Evolutionary conservation across 2,329 filamentous ascomycete species (phyloP), one percentile per base, ranked within the genome.

Genomic region (Emmonsia crescens): DNA sequence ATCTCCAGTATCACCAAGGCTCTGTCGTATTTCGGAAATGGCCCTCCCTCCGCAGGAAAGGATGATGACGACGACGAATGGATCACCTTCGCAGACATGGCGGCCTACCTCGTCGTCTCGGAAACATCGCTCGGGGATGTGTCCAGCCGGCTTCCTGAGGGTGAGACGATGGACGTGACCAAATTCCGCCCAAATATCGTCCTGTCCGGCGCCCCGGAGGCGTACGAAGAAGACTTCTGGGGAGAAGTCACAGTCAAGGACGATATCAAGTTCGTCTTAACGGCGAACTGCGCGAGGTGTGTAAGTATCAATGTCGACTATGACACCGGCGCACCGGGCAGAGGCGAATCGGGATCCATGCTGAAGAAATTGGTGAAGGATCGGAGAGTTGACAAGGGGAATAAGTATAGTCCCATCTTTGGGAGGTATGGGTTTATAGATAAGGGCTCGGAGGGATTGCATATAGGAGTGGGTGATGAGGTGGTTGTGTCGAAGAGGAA

Each of bases 161-260:
- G 74, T 14, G 73, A 79, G 36, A 69, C 75, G 24, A 80, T 88
- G 75, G 85, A 87, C 60, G 83, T 88, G 70, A 81, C 80, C 46
- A 88, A 87, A 67, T 89, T 91, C 72, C 83, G 89, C 42, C 86
- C 88, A 0, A 91, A 90, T 70, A 82, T 91, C 55, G 84, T 91
- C 1, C 74, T 91, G 1, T 81, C 82, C 44, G 85, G 84, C 2
- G 79, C 82, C 4, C 72, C 74, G 10, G 75, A 66, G 29, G 73
- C 83, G 0, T 91, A 83, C 70, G 85, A 86, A 14, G 88, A 91
- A 71, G 88, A 91, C 70, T 89, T 82, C 69, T 91, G 87, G 88
- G 82, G 77, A 2, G 84, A 86, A 68, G 72, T 90, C 40, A 72
- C 72, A 19, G 71, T 88, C 46, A 67, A 69, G 0, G 64, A 63